These are phyloP conservation scores for Stenogyne calaminthoides DNA, from an alignment of 305 asterid genomes.

Conservation along the genomic window DNA sequence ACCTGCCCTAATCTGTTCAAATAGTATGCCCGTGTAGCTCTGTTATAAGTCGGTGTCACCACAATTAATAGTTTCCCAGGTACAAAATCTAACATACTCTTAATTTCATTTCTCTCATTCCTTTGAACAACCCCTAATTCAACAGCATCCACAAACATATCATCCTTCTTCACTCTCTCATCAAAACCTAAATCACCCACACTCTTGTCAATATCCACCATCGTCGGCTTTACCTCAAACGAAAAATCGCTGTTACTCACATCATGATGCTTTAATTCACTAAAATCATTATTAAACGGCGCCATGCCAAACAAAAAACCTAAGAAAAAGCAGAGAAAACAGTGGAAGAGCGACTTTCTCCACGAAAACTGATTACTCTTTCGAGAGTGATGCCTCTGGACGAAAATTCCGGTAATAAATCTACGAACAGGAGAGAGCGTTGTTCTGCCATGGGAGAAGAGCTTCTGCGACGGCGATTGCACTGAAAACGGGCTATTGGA, in stretches of 20 bases:
- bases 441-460: constrained; percentile 45
- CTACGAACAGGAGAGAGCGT: constrained; percentile 57
- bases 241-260: constrained; percentile 43
- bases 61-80: constrained; percentile 67
- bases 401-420: constrained; percentile 43
- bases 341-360: constrained; percentile 60
- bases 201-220: constrained; percentile 36
- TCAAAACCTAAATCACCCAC: constrained; percentile 33
- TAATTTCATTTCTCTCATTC: constrained; percentile 32
- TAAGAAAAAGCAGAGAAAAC: constrained; percentile 64
- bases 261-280: constrained; percentile 41
- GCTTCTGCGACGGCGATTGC: constrained; percentile 73
- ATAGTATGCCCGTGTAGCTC: constrained; percentile 80
- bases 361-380: constrained; percentile 51
- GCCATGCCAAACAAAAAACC: constrained; percentile 92
- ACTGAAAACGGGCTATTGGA: constrained; percentile 45
- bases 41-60: constrained; percentile 86
- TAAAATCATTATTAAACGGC: constrained; percentile 54
- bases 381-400: constrained; percentile 48
- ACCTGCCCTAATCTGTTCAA: constrained; percentile 91
- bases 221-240: constrained; percentile 41
- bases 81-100: constrained; percentile 37
- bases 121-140: constrained; percentile 40
- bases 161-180: constrained; percentile 42
- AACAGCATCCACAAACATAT: constrained; percentile 44